Percentiles rank a stretch among this genome's conserved stretches.
Evolutionary conservation across 2,329 filamentous ascomycete species (phyloP).

Genomic region (Penicillium thymicola): DNA sequence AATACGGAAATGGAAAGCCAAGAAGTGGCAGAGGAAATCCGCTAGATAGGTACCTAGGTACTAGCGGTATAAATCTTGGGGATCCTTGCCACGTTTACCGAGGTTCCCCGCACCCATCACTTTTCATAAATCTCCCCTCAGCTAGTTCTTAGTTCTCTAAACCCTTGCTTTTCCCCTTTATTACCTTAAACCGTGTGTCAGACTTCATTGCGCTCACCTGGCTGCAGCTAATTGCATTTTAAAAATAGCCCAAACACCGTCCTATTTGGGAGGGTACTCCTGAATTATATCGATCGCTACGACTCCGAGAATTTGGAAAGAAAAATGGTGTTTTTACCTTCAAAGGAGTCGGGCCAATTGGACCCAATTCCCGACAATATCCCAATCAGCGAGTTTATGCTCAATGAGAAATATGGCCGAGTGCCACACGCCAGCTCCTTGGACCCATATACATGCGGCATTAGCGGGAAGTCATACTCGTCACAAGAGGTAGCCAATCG

Average conservation of each 20-base stretch:
- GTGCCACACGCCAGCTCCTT: slow-evolving; percentile 59
- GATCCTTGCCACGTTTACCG: neutral
- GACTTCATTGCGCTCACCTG: neutral
- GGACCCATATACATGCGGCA: slow-evolving; percentile 72
- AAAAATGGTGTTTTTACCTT: slow-evolving; percentile 47
- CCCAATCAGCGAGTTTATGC: slow-evolving; percentile 72
- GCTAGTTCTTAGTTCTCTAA: neutral
- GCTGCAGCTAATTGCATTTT: neutral
- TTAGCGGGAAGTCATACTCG: slow-evolving; percentile 67
- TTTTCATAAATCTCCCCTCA: slow-evolving; percentile 2
- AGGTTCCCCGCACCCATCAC: slow-evolving; percentile 5
- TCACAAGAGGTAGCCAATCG: slow-evolving; percentile 62
- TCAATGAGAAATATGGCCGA: slow-evolving; percentile 68
- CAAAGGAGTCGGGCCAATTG: slow-evolving; percentile 39
- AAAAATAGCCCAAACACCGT: neutral
- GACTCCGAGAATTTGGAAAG: neutral
- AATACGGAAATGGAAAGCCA: too few species aligned
- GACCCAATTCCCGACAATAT: slow-evolving; percentile 68
- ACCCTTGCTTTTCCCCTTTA: neutral
- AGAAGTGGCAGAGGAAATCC: too few species aligned
- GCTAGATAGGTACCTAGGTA: neutral
- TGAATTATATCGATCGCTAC: neutral
- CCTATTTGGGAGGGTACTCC: neutral
- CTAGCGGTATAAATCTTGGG: neutral
- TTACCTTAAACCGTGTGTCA: neutral